Evolutionary conservation across 345 rosid genomes (phyloP).

Genomic region (Arabidopsis suecica): DNA sequence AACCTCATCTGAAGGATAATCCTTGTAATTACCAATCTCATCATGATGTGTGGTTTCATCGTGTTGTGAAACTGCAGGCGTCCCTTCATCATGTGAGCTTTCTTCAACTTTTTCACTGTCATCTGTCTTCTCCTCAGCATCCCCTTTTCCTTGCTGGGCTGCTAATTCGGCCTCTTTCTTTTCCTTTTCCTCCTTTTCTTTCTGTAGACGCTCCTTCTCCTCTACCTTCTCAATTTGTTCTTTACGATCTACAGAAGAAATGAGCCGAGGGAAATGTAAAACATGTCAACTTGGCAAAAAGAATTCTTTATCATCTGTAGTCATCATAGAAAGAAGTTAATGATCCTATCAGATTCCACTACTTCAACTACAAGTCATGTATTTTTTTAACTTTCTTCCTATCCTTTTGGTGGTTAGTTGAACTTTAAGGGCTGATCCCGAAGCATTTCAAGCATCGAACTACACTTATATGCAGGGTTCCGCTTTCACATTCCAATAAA

Average conservation of each 20-base stretch:
- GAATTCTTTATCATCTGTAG: neutral
- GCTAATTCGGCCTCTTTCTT: constrained; percentile 75
- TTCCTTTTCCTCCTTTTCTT: constrained; percentile 80
- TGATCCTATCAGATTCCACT: constrained; percentile 19
- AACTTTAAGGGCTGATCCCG: neutral
- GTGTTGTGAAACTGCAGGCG: constrained; percentile 27
- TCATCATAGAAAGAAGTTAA: neutral
- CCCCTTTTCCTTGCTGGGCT: constrained; percentile 49
- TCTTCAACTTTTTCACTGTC: constrained; percentile 45
- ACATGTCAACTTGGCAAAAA: neutral
- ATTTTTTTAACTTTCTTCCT: neutral
- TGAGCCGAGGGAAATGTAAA: constrained; percentile 25
- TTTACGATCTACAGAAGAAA: constrained; percentile 62
- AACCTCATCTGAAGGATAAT: constrained; percentile 69
- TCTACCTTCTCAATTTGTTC: constrained; percentile 88
- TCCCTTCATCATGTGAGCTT: constrained; percentile 36
- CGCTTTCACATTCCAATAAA: constrained; percentile 1
- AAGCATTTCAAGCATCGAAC: constrained; percentile 1
- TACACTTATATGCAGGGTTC: constrained; percentile 15
- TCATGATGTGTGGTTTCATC: constrained; percentile 45
- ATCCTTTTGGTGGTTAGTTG: neutral
- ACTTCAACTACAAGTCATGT: constrained; percentile 13
- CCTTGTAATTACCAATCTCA: constrained; percentile 57
- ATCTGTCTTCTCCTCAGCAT: constrained; percentile 48
- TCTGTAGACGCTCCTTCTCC: constrained; percentile 71